Evolutionary conservation across 176 grass and related monocot species (phyloP).

Genomic region (Pharus latifolius): DNA sequence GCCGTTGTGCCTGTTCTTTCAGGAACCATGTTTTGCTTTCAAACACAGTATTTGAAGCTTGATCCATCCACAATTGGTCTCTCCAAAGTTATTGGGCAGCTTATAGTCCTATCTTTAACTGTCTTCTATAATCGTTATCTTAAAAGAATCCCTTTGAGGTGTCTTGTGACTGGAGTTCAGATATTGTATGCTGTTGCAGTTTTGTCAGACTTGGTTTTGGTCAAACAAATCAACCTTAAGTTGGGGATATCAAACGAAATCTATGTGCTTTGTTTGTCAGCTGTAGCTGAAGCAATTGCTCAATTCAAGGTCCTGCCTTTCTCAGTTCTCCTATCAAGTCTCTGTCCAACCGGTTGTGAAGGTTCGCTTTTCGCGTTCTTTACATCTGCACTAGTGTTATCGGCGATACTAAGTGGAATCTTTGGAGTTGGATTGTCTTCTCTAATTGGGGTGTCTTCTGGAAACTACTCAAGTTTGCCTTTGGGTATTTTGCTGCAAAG

Average conservation of each 20-base stretch:
- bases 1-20: slow-evolving; percentile 70
- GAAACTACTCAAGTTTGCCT: slow-evolving; percentile 60
- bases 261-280: slow-evolving; percentile 62
- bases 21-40: slow-evolving; percentile 82
- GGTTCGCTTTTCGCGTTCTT: slow-evolving; percentile 83
- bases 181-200: slow-evolving; percentile 50
- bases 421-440: slow-evolving; percentile 55
- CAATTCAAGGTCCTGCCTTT: slow-evolving; percentile 88
- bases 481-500: slow-evolving; percentile 63
- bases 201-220: slow-evolving; percentile 58
- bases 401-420: slow-evolving; percentile 64
- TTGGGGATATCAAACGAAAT: slow-evolving; percentile 70
- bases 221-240: slow-evolving; percentile 71
- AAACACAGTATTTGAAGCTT: slow-evolving; percentile 69
- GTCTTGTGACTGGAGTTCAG: slow-evolving; percentile 43
- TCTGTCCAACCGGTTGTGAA: slow-evolving; percentile 63
- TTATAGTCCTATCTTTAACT: slow-evolving; percentile 64
- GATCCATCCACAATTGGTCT: slow-evolving; percentile 73
- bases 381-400: slow-evolving; percentile 64
- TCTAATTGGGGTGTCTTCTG: slow-evolving; percentile 52
- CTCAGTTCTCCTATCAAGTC: slow-evolving; percentile 58
- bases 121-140: slow-evolving; percentile 50
- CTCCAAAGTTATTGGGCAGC: slow-evolving; percentile 74
- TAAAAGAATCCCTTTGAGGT: slow-evolving; percentile 58
- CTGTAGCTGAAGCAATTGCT: slow-evolving; percentile 72